These are phyloP conservation scores for Saccharum hybrid DNA, from an alignment of 202 grass and related monocot genomes.

Conservation along the genomic window DNA sequence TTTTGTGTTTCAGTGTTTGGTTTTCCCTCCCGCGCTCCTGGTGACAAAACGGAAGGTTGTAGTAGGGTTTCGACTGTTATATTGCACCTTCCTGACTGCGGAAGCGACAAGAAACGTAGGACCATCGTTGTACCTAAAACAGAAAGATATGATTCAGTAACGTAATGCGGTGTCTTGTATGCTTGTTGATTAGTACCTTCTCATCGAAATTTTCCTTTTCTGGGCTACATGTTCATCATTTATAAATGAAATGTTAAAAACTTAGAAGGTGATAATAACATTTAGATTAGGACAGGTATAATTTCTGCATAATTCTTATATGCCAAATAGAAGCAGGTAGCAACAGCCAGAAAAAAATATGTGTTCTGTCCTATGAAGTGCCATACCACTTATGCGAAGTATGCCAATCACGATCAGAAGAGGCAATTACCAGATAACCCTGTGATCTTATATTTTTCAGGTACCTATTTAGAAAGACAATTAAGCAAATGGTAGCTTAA, in stretches of 20 bases:
- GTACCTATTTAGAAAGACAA: not conserved
- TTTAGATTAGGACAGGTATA: not conserved
- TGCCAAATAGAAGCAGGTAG: not conserved
- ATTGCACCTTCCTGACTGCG: not conserved
- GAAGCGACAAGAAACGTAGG: constrained; percentile 3
- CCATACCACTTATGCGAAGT: not conserved
- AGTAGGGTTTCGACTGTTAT: constrained; percentile 14
- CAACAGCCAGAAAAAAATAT: not conserved
- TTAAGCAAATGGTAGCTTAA: not conserved
- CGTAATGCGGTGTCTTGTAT: not conserved
- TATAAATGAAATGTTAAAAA: not conserved
- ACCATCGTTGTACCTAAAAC: not conserved
- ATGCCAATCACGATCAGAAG: not conserved
- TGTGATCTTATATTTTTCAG: not conserved
- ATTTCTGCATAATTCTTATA: not conserved
- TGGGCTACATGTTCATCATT: not conserved
- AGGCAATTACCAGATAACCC: not conserved
- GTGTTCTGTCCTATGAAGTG: not conserved
- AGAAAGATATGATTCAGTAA: constrained; percentile 15
- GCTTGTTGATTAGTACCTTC: not conserved
- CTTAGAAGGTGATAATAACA: not conserved
- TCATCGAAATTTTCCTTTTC: not conserved
- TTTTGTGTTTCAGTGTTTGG: constrained; percentile 13
- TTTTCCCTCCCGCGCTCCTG: constrained; percentile 14
- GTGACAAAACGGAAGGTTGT: constrained; percentile 18